phyloP scores from a whole-genome alignment of 768 basidiomycete genomes.

The Boletus tylopilopsis region DNA sequence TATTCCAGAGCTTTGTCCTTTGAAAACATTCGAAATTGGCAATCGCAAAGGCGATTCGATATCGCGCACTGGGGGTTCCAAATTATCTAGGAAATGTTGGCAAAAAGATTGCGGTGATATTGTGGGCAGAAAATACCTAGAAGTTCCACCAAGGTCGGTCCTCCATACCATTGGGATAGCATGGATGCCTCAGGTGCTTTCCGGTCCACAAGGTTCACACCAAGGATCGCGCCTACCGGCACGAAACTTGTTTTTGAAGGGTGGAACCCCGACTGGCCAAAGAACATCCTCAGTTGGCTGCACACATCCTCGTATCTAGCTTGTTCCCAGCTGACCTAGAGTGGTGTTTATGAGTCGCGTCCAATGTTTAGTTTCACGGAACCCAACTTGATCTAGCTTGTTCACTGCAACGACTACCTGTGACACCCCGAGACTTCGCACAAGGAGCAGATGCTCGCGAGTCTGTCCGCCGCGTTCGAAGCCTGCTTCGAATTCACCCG shows the following conservation, averaged over 20 bases:
- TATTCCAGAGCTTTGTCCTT: slow-evolving; percentile 72
- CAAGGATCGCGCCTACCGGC: slow-evolving; percentile 87
- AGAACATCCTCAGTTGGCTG: slow-evolving; percentile 68
- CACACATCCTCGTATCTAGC: slow-evolving; percentile 85
- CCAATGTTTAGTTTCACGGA: neutral
- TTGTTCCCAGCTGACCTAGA: slow-evolving; percentile 83
- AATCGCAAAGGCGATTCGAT: slow-evolving; percentile 75
- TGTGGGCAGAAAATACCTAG: slow-evolving; percentile 52
- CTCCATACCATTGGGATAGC: slow-evolving; percentile 75
- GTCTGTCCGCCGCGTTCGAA: slow-evolving; percentile 95
- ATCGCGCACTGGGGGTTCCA: slow-evolving; percentile 79
- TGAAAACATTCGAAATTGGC: slow-evolving; percentile 95
- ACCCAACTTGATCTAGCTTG: slow-evolving; percentile 84
- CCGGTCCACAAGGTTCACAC: slow-evolving; percentile 69
- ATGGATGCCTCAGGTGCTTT: slow-evolving; percentile 43
- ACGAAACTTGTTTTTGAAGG: slow-evolving; percentile 76
- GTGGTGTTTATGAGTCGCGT: neutral
- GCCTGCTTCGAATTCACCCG: slow-evolving; percentile 93
- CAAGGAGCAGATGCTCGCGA: slow-evolving; percentile 87
- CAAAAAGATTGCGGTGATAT: neutral
- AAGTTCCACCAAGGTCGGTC: slow-evolving; percentile 78
- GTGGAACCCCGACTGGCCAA: slow-evolving; percentile 84
- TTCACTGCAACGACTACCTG: slow-evolving; percentile 93
- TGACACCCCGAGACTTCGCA: slow-evolving; percentile 86
- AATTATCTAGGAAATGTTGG: slow-evolving; percentile 48